Conservation (phyloP, 192 early-diverging fungal genomes). For the Coemansia sp. region DNA sequence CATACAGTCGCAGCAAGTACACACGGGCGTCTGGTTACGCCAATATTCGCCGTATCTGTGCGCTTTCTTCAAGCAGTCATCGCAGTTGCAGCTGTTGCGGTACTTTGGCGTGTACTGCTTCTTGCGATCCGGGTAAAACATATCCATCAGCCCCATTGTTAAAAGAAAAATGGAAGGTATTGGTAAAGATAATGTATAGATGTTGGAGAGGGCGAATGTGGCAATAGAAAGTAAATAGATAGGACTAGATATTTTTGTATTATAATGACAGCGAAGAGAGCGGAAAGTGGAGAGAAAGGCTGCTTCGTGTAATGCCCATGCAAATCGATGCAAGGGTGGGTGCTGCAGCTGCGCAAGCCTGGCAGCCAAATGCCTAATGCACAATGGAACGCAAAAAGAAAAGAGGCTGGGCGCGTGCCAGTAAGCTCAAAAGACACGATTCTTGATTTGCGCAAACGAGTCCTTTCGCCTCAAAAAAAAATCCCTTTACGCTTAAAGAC, state of each 20-base stretch:
- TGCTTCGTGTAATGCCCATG: not conserved
- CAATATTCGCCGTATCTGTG: conserved; percentile 43
- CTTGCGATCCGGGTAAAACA: conserved; percentile 47
- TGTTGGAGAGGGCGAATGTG: not conserved
- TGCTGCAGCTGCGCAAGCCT: not conserved
- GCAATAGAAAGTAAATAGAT: no score
- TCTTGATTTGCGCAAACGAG: not conserved
- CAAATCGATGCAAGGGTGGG: not conserved
- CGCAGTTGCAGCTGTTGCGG: conserved; percentile 44
- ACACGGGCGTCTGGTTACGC: conserved; percentile 43
- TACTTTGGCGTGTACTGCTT: conserved; percentile 31
- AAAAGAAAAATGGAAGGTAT: not conserved
- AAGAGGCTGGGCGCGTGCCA: not conserved
- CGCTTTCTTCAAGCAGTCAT: conserved; percentile 22
- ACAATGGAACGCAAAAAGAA: not conserved
- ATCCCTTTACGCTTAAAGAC: not conserved
- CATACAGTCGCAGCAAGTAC: conserved; percentile 56
- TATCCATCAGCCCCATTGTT: conserved; percentile 35
- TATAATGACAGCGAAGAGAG: not conserved
- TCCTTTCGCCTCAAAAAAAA: not conserved
- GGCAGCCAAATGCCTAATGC: not conserved
- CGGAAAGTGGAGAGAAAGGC: not conserved
- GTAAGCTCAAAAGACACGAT: not conserved
- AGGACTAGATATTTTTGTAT: no score
- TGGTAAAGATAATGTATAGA: not conserved